These are phyloP conservation scores for Cenchrus purpureus DNA, from an alignment of 176 grass and related monocot species.

Conservation along the genomic window DNA sequence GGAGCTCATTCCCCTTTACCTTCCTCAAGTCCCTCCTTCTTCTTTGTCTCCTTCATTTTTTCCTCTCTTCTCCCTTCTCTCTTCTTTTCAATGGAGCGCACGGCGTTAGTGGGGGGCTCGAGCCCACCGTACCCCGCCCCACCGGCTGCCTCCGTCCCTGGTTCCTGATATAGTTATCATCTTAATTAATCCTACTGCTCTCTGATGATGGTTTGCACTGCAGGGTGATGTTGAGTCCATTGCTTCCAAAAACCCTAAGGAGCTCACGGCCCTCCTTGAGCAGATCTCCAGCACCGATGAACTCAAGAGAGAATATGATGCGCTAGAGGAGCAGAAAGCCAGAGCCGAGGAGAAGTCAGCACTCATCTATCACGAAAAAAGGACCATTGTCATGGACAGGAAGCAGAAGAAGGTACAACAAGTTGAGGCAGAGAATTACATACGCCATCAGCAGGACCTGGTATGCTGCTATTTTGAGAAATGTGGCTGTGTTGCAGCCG, in stretches of 20 bases:
- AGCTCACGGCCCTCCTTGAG: constrained; percentile 83
- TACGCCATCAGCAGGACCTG: constrained; percentile 78
- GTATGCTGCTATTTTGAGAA: constrained; percentile 32
- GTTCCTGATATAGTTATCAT: neutral
- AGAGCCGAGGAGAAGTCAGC: constrained; percentile 83
- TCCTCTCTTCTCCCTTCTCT: too few species aligned
- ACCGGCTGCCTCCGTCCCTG: too few species aligned
- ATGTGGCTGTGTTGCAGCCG: neutral
- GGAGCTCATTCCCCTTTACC: too few species aligned
- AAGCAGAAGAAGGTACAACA: constrained; percentile 98
- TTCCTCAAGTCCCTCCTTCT: too few species aligned
- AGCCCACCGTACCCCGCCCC: too few species aligned
- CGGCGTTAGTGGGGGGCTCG: too few species aligned
- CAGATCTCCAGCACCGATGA: constrained; percentile 94
- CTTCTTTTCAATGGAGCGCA: too few species aligned
- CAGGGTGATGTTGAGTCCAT: constrained; percentile 98
- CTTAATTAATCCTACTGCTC: neutral
- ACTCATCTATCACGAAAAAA: constrained; percentile 94
- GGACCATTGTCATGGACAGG: constrained; percentile 80
- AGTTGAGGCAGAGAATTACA: constrained; percentile 93
- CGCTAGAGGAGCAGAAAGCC: constrained; percentile 63
- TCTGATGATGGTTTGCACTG: constrained; percentile 16
- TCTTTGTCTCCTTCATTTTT: too few species aligned
- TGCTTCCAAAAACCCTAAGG: constrained; percentile 93
- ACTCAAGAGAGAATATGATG: constrained; percentile 85